These are phyloP conservation scores for Fusarium ambrosium DNA, from an alignment of 2,329 filamentous ascomycete genomes.

Conservation along the genomic window DNA sequence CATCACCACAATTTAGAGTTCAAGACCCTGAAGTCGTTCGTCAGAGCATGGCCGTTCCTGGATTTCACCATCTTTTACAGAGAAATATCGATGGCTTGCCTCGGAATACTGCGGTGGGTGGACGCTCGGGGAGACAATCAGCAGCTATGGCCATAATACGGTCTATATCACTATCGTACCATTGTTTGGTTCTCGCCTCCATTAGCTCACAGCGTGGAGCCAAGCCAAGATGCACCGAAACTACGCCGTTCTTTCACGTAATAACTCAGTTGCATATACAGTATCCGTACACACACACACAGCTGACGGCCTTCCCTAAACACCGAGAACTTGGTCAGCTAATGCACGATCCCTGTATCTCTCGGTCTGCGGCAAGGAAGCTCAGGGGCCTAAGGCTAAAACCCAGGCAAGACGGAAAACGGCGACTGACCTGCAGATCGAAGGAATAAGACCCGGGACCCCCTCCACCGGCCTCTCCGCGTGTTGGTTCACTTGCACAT, in stretches of 20 bases:
- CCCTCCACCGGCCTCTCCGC: slow-evolving; percentile 14
- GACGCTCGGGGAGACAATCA: not conserved
- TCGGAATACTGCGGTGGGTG: not conserved
- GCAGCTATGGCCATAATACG: not conserved
- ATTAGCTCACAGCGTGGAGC: not conserved
- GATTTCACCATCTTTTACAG: not conserved
- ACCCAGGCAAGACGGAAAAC: slow-evolving; percentile 5
- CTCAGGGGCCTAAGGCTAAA: not conserved
- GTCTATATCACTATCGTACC: not conserved
- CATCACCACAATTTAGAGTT: not conserved
- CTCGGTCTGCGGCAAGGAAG: not conserved
- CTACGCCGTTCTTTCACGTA: not conserved
- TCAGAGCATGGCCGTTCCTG: not conserved
- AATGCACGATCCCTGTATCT: not conserved
- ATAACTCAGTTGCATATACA: not conserved
- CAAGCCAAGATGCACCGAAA: not conserved
- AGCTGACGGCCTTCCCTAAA: not conserved
- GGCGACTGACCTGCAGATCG: slow-evolving; percentile 11
- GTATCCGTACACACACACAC: not conserved
- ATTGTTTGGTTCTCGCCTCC: not conserved
- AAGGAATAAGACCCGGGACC: slow-evolving; percentile 32
- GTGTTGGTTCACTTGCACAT: slow-evolving; percentile 16
- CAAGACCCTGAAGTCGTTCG: not conserved
- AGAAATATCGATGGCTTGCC: not conserved
- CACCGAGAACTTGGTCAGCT: slow-evolving; percentile 9